These are phyloP conservation scores for Myotisia sp. DNA, from an alignment of 2,329 filamentous ascomycete genomes.

Conservation along the genomic window DNA sequence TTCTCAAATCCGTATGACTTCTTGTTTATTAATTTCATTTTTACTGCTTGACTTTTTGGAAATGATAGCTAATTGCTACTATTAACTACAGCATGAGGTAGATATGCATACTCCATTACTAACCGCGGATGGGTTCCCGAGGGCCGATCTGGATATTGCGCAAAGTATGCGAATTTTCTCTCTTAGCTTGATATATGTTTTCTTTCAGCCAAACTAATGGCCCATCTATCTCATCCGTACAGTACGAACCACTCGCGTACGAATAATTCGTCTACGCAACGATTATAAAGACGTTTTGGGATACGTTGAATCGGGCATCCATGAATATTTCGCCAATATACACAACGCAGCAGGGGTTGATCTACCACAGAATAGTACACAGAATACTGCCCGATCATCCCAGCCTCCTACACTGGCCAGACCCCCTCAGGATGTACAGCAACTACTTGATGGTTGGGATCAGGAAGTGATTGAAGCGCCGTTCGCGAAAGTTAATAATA, in stretches of 20 bases:
- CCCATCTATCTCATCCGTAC: conserved; percentile 12
- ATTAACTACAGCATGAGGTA: conserved; percentile 59
- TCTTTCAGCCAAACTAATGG: not conserved
- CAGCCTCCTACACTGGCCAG: conserved; percentile 12
- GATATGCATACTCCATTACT: conserved; percentile 81
- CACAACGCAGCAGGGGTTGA: conserved; percentile 36
- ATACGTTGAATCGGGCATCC: conserved; percentile 69
- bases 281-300: conserved; percentile 86
- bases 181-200: not conserved
- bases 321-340: conserved; percentile 71
- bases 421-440: conserved; percentile 3
- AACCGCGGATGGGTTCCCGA: conserved; percentile 80
- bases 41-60: not conserved
- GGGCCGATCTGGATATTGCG: conserved; percentile 85
- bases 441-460: not conserved
- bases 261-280: conserved; percentile 79
- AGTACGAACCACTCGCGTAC: conserved; percentile 86
- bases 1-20: conserved; percentile 81
- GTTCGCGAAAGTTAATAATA: conserved; percentile 82
- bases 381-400: conserved; percentile 13
- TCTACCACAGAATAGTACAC: conserved; percentile 16
- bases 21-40: conserved; percentile 6
- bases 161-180: conserved; percentile 51
- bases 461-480: conserved; percentile 39
- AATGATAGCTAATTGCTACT: not conserved